These are phyloP conservation scores for Pseudogymnoascus verrucosus DNA, from an alignment of 2,329 filamentous ascomycete species.

Conservation along the genomic window DNA sequence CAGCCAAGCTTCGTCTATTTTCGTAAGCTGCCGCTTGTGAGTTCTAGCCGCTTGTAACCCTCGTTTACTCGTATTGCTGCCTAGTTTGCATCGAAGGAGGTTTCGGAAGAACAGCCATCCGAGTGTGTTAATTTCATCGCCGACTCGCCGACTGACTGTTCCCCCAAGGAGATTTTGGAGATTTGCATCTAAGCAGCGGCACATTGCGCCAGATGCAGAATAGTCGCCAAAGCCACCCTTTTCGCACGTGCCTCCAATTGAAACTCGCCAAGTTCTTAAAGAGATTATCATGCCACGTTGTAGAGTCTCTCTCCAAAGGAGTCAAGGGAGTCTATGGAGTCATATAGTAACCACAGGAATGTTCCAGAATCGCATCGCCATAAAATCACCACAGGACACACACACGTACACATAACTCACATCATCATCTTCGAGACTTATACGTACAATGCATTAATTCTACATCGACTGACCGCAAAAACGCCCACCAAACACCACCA, in stretches of 20 bases:
- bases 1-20: neutral
- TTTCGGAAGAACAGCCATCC: neutral
- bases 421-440: neutral
- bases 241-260: neutral
- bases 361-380: neutral
- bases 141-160: neutral
- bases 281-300: neutral
- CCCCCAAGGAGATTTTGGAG: neutral
- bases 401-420: neutral
- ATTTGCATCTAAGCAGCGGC: neutral
- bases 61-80: neutral
- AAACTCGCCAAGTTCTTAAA: neutral
- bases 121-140: neutral
- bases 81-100: neutral
- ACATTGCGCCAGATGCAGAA: neutral
- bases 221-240: neutral
- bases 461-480: constrained; percentile 8
- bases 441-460: constrained; percentile 7
- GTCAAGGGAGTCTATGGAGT: neutral
- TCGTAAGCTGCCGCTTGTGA: neutral
- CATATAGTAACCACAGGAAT: neutral
- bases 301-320: neutral
- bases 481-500: constrained; percentile 8
- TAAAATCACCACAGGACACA: neutral
- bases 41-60: neutral